Evolutionary conservation across 129 eudicot genomes (phyloP), one percentile per base, ranked within the genome.

Genomic region (Dittrichia graveolens): DNA sequence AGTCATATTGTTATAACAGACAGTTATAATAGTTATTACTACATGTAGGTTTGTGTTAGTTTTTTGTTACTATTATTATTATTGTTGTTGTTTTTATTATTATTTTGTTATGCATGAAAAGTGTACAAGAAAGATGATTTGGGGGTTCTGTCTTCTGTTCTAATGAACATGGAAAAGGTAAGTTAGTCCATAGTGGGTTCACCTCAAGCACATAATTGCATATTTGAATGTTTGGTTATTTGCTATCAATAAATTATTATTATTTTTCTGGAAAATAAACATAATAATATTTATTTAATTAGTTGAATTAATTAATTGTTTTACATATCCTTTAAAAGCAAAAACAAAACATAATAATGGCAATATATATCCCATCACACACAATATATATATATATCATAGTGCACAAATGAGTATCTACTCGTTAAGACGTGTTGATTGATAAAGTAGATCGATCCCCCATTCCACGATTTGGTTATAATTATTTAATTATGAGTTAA

Each of bases 331-430:
- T 52, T 50, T 39, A 61, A 42, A 77, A 70, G 72, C 47, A 60
- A 24, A 60, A 78, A 69, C 35, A 61, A 62, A 53, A 62, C 66
- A 78, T 70, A 78, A 78, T 78, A 78, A 70, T 78, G 59, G 59
- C 47, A 60, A 24, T 24, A 61, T 41, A 52, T 42, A 78, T 71
- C 82, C 77, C 82, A 69, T 77, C 71, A 77, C 31, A 24, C 31
- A 24, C 31, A n/a, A n/a, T n/a, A 24, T 24, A 24, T 24, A 24
- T 60, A 60, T 54, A 54, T 41, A 50, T 77, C 38, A 71, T 78
- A 62, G 82, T 71, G 82, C 73, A 43, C 42, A 78, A 71, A 78
- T 71, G 77, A 71, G 77, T 78, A 78, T 70, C 81, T 78, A 78
- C 72, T 78, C 76, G 81, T 78, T 67, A 78, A 78, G 81, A 70